Percentiles rank a stretch among this genome's conserved stretches.
Conservation (phyloP, 2,329 filamentous ascomycete species). For the Elsinoe fawcettii region DNA sequence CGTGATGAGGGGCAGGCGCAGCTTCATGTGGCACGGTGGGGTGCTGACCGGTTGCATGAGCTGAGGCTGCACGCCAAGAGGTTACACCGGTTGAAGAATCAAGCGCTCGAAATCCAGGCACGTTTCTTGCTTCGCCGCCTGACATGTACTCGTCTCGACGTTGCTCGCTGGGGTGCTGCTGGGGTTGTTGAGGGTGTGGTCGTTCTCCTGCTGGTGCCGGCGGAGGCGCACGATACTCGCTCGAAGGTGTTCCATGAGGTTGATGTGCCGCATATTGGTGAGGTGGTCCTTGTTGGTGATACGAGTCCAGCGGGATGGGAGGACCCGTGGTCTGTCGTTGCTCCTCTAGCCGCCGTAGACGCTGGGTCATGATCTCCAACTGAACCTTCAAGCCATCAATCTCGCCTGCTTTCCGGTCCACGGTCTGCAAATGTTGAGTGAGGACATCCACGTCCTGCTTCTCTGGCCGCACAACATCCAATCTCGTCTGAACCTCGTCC, state of each 20-base stretch:
- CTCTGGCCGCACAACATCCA: slow-evolving; percentile 24
- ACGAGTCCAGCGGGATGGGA: slow-evolving; percentile 21
- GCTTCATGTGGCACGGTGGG: slow-evolving; percentile 18
- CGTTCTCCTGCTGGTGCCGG: not conserved
- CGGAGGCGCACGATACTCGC: slow-evolving; percentile 17
- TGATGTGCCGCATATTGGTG: slow-evolving; percentile 16
- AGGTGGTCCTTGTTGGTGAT: slow-evolving; percentile 19
- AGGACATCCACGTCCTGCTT: slow-evolving; percentile 37
- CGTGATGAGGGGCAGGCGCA: slow-evolving; percentile 19
- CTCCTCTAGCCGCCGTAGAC: slow-evolving; percentile 32
- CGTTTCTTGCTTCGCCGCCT: slow-evolving; percentile 2
- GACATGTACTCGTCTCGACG: slow-evolving; percentile 20
- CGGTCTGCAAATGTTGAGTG: slow-evolving; percentile 33
- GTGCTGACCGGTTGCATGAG: slow-evolving; percentile 16
- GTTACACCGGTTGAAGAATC: slow-evolving; percentile 14
- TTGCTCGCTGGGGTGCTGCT: slow-evolving; percentile 23
- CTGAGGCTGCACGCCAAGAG: slow-evolving; percentile 19
- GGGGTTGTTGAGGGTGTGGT: not conserved
- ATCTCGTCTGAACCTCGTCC: slow-evolving; percentile 29
- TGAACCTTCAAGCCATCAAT: slow-evolving; percentile 41
- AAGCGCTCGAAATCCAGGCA: slow-evolving; percentile 18
- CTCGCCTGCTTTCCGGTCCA: slow-evolving; percentile 39
- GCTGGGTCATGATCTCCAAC: slow-evolving; percentile 42
- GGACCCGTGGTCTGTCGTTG: slow-evolving; percentile 18
- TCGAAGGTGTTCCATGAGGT: slow-evolving; percentile 13